A percentile compares a stretch with the other conserved stretches of the same genome.
Conservation (phyloP, 2,329 filamentous ascomycete species). For the Ramularia endophylla region DNA sequence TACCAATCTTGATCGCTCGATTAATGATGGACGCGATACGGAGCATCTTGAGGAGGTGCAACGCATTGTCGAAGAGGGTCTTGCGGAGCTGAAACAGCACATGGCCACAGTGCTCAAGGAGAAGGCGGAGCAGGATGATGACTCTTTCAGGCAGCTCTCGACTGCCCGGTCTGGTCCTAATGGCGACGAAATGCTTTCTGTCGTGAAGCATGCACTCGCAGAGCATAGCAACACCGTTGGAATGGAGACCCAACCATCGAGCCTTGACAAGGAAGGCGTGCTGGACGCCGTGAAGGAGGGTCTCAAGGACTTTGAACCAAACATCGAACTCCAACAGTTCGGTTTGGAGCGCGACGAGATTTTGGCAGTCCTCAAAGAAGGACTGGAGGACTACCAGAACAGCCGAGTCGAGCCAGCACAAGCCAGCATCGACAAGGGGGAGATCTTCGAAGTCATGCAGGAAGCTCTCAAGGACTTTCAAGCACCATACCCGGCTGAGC, state of each 20-base stretch:
- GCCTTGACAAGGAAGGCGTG: constrained; percentile 63
- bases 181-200: constrained; percentile 79
- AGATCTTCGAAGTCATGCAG: constrained; percentile 80
- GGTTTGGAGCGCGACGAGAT: constrained; percentile 89
- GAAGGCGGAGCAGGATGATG: constrained; percentile 50
- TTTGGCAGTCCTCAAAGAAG: constrained; percentile 77
- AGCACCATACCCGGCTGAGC: constrained; percentile 57
- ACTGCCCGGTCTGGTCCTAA: constrained; percentile 36
- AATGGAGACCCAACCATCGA: constrained; percentile 16
- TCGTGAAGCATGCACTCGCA: constrained; percentile 67
- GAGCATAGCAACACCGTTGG: constrained; percentile 51
- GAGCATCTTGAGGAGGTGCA: constrained; percentile 62
- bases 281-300: constrained; percentile 82
- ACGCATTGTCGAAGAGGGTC: constrained; percentile 70
- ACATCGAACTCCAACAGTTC: constrained; percentile 84
- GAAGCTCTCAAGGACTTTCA: constrained; percentile 77
- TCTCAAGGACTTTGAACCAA: constrained; percentile 90
- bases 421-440: constrained; percentile 65
- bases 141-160: constrained; percentile 29
- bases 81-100: constrained; percentile 77
- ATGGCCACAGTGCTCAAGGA: constrained; percentile 75
- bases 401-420: constrained; percentile 43
- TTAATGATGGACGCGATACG: constrained; percentile 36
- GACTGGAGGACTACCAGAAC: constrained; percentile 67
- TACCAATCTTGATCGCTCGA: constrained; percentile 35